These are phyloP conservation scores for Blastomyces parvus DNA, from an alignment of 2,329 filamentous ascomycete genomes.

Conservation along the genomic window DNA sequence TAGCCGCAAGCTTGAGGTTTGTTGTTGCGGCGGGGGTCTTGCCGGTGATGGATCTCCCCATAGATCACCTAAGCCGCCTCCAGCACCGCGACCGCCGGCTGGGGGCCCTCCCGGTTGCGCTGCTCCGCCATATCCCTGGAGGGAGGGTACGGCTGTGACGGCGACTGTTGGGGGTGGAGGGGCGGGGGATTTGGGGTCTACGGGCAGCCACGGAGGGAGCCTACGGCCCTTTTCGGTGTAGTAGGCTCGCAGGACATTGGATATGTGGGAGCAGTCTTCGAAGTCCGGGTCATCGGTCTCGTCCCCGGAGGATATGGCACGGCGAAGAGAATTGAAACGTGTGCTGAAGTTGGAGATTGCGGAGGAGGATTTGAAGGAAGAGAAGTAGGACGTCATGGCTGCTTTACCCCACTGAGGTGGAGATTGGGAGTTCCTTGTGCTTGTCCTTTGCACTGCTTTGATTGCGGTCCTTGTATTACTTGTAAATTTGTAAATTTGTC, in stretches of 20 bases:
- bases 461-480: not conserved
- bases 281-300: constrained; percentile 38
- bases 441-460: not conserved
- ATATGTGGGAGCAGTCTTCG: constrained; percentile 88
- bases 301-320: constrained; percentile 34
- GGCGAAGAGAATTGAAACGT: constrained; percentile 49
- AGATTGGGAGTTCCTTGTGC: not conserved
- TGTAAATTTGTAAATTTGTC: not conserved
- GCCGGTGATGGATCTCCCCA: constrained; percentile 42
- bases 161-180: constrained; percentile 37
- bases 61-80: constrained; percentile 48
- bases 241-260: constrained; percentile 83
- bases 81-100: constrained; percentile 30
- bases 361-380: constrained; percentile 44
- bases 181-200: constrained; percentile 69
- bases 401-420: not conserved
- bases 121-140: constrained; percentile 25
- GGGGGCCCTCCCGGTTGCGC: constrained; percentile 19
- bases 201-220: constrained; percentile 79
- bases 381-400: constrained; percentile 72
- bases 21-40: constrained; percentile 22
- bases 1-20: constrained; percentile 33
- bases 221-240: constrained; percentile 78
- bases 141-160: constrained; percentile 48
- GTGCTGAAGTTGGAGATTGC: constrained; percentile 46